phyloP scores from a whole-genome alignment of 2,329 filamentous ascomycete genomes.

The Alternaria tenuissima region DNA sequence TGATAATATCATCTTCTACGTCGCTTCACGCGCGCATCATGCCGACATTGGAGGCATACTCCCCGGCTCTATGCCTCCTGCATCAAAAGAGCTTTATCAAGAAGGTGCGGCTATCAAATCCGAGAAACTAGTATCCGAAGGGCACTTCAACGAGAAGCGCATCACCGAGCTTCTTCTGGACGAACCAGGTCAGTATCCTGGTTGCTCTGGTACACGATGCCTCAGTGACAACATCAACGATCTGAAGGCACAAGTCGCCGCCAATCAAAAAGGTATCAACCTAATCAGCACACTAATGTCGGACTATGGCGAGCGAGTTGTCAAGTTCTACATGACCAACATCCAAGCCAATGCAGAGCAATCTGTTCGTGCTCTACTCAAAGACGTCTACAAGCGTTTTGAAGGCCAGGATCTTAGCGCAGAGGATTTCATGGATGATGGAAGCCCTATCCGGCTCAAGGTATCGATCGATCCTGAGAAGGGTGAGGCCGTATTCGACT shows the following conservation, averaged over 20 bases:
- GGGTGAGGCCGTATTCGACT: constrained; percentile 81
- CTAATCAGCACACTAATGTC: constrained; percentile 77
- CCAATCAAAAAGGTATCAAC: constrained; percentile 85
- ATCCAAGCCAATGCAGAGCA: constrained; percentile 84
- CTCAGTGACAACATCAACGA: constrained; percentile 86
- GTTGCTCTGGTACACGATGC: constrained; percentile 80
- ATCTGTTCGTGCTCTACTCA: constrained; percentile 77
- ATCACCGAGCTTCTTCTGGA: constrained; percentile 75
- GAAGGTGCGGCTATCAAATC: constrained; percentile 65
- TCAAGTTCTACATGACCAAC: constrained; percentile 83
- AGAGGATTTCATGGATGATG: constrained; percentile 87
- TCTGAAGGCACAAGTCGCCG: constrained; percentile 84
- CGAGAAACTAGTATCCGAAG: constrained; percentile 76
- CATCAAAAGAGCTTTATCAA: constrained; percentile 68
- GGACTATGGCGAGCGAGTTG: constrained; percentile 79
- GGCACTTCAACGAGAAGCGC: constrained; percentile 78
- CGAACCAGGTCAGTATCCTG: constrained; percentile 77
- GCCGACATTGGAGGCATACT: constrained; percentile 86
- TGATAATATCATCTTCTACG: constrained; percentile 81
- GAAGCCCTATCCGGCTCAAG: constrained; percentile 77
- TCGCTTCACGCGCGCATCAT: constrained; percentile 81
- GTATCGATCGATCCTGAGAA: constrained; percentile 77
- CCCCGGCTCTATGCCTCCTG: constrained; percentile 83
- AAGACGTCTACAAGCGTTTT: constrained; percentile 73
- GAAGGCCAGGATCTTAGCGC: constrained; percentile 75